Percentiles rank a stretch among this genome's conserved stretches.
Conservation (phyloP, 495 filamentous ascomycete species). For the Penicillium steckii region DNA sequence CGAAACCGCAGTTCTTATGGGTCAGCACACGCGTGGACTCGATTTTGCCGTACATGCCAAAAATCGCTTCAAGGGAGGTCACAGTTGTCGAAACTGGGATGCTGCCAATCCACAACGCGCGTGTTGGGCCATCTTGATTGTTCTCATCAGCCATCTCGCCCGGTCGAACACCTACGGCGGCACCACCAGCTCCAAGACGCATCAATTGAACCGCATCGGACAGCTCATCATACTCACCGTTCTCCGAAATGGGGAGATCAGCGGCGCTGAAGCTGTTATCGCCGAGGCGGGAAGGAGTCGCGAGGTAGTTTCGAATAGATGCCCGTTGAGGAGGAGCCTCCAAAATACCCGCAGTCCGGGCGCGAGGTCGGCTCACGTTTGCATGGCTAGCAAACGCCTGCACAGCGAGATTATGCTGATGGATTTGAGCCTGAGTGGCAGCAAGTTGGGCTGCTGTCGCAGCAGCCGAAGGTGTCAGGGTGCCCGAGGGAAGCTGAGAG, state of each 20-base stretch:
- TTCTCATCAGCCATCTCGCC: conserved; percentile 60
- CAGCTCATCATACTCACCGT: conserved; percentile 69
- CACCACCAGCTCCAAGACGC: conserved; percentile 65
- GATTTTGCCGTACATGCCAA: conserved; percentile 85
- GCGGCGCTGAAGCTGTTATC: conserved; percentile 81
- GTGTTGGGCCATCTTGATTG: conserved; percentile 84
- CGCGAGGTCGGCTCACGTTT: conserved; percentile 77
- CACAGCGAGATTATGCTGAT: conserved; percentile 90
- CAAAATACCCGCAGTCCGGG: conserved; percentile 84
- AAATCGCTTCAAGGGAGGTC: conserved; percentile 89
- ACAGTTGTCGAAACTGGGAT: conserved; percentile 97
- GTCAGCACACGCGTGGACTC: conserved; percentile 90
- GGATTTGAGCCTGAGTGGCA: conserved; percentile 86
- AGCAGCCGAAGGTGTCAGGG: conserved; percentile 69
- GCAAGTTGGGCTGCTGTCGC: conserved; percentile 67
- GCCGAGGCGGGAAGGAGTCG: conserved; percentile 66
- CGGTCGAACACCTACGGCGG: conserved; percentile 50
- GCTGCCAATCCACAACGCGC: conserved; percentile 94
- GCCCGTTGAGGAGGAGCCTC: conserved; percentile 76
- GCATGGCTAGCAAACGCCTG: conserved; percentile 87
- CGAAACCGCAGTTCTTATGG: conserved; percentile 98
- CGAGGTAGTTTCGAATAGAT: conserved; percentile 73
- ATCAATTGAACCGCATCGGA: conserved; percentile 76
- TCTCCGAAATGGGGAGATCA: conserved; percentile 71
- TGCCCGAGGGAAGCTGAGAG: conserved; percentile 61